These are phyloP conservation scores for Stentor coeruleus DNA, from an alignment of 73 alveolate species.

Conservation along the genomic window DNA sequence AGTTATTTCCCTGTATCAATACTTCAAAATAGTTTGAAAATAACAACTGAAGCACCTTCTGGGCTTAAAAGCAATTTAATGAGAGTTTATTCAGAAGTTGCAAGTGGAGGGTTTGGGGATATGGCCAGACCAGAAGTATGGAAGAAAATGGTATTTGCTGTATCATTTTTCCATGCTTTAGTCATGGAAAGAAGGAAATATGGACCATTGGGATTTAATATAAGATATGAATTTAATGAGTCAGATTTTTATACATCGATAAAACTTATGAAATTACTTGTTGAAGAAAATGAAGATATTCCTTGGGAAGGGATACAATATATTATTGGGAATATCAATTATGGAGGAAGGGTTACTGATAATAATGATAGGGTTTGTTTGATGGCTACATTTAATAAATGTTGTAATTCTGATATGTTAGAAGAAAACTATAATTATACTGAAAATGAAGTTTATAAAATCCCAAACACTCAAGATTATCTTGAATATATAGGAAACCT, in stretches of 20 bases:
- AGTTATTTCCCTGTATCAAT: constrained; percentile 94
- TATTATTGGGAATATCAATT: constrained; percentile 91
- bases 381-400: constrained; percentile 76
- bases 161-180: constrained; percentile 98
- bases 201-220: constrained; percentile 97
- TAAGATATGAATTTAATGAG: constrained; percentile 95
- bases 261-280: constrained; percentile 73
- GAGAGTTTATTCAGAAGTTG: constrained; percentile 35
- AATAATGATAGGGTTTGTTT: constrained; percentile 91
- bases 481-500: constrained; percentile 59
- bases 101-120: neutral
- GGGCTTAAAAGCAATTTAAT: constrained; percentile 70
- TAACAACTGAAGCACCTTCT: constrained; percentile 97
- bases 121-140: constrained; percentile 67
- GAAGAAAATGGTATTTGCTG: constrained; percentile 74
- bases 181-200: constrained; percentile 95
- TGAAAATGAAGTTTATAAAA: constrained; percentile 52
- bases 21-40: constrained; percentile 87
- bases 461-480: constrained; percentile 45
- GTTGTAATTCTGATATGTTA: constrained; percentile 76
- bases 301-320: constrained; percentile 88
- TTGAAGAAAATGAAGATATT: constrained; percentile 84
- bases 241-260: constrained; percentile 92
- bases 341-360: constrained; percentile 99
- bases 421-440: constrained; percentile 63